phyloP scores from a whole-genome alignment of 2,329 filamentous ascomycete genomes.

The Colletotrichum gloeosporioides region DNA sequence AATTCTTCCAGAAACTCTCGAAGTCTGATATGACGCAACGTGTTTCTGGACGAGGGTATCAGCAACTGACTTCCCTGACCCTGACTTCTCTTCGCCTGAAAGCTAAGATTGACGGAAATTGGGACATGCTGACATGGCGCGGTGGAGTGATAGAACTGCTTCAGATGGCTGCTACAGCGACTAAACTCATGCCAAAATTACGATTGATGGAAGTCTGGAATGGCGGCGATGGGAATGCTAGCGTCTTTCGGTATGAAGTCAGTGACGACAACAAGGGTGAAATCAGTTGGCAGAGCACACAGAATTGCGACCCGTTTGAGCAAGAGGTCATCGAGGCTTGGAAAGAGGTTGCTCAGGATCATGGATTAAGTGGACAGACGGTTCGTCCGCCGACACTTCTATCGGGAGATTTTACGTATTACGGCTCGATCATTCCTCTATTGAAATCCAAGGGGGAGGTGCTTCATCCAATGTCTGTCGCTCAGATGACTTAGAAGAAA shows the following conservation, averaged over 20 bases:
- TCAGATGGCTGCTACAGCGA: not conserved
- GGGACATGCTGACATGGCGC: not conserved
- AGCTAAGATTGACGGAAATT: not conserved
- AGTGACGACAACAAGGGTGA: not conserved
- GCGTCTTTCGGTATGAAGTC: not conserved
- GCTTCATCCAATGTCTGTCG: not conserved
- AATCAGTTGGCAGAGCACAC: not conserved
- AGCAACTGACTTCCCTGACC: not conserved
- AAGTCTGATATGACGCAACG: not conserved
- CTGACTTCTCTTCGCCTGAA: not conserved
- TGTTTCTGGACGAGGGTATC: not conserved
- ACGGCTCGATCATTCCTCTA: not conserved
- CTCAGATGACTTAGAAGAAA: not conserved
- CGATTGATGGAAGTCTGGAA: not conserved
- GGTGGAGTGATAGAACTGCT: not conserved
- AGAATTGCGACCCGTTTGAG: not conserved
- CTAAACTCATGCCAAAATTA: not conserved
- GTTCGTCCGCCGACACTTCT: not conserved
- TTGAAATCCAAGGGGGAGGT: not conserved
- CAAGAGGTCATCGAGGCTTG: not conserved
- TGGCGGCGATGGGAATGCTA: not conserved
- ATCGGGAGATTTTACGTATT: not conserved
- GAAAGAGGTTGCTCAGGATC: not conserved
- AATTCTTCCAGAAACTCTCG: not conserved
- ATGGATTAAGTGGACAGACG: not conserved